Evolutionary conservation across 306 rosid species (phyloP), one percentile per base, ranked within the genome.

Genomic region (Pueraria montana): DNA sequence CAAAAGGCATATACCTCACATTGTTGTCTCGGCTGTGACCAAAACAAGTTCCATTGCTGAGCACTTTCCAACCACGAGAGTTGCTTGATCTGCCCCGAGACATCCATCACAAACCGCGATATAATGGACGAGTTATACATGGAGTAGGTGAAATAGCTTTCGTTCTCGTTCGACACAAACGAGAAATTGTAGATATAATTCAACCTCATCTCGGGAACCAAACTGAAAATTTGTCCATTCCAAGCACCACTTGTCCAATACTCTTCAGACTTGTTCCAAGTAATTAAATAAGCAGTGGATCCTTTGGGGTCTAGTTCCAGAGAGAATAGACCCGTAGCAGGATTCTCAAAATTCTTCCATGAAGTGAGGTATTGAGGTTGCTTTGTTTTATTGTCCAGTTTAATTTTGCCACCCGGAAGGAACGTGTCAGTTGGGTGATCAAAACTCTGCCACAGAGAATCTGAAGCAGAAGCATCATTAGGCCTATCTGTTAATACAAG

Each of bases 351-450:
- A 56, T 85, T 92, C 91, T 87, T 92, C 97, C 97, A 87, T 27
- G 97, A 89, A 80, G 87, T 90, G 0, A 92, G 82, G 72, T 74
- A 84, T 8, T 83, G 84, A 59, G 76, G 89, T 36, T 81, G 23
- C 23, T 90, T 90, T 32, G 88, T 89, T 73, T 23, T 85, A 0
- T 72, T 79, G 75, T 92, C 74, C 10, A 83, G 83, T 40, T 43
- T 80, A 20, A 92, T 34, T 81, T 82, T 90, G 7, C 82, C 76
- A 34, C 91, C 88, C 0, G 90, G 94, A 52, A 92, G 92, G 86
- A 84, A 92, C 45, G 94, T 87, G 80, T 92, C 18, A 0, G 96
- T 34, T 65, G 85, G 96, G 50, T 90, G 68, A 81, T 92, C 94
- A 78, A 92, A 88, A 80, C 94, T 92, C 38, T 89, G 91, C 96